Evolutionary conservation across 2,329 filamentous ascomycete species (phyloP), one percentile per base, ranked within the genome.

Genomic region (Neofusicoccum parvum): DNA sequence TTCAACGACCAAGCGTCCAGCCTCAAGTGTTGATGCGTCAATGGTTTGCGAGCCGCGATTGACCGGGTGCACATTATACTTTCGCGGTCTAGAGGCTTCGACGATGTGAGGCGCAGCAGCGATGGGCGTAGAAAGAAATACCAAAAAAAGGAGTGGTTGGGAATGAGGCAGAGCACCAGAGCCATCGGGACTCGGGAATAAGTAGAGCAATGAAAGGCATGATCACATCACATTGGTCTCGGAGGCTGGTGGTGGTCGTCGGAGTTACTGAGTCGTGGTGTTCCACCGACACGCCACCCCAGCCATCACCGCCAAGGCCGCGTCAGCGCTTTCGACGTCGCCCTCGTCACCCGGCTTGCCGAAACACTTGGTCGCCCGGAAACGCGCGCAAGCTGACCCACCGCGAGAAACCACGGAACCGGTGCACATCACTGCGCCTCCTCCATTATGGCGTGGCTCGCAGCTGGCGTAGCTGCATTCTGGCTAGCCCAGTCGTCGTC

Each of bases 311-410:
- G 20, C 20, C 43, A 45, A 60, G 56, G 56, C 41, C 56, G 56
- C 56, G 56, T 60, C 56, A 60, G 27, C 56, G 39, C 54, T 59
- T 23, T 37, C 56, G 56, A 60, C 56, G n/a, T 27, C 37, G 10
- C 41, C n/a, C 56, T 36, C 41, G 41, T 60, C 43, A 20, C 17
- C 56, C 20, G 14, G 20, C 53, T 41, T 43, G 23, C 17, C 53
- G 43, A 11, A 15, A 41, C 12, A 12, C 53, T 15, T 48, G 56
- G 37, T 48, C 48, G 56, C 23, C n/a, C 32, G 17, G 23, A 60
- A 20, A 48, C 37, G 20, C 7, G 32, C 56, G 56, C 41, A 48
- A 37, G 39, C 32, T 15, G 56, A 17, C 56, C 56, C 56, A 60
- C 56, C 34, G 12, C 27, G 9, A 34, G 39, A 15, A 15, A 36